Evolutionary conservation across 78 protist species (phyloP), one percentile per base, ranked within the genome.

Genomic region (Dictyostelium citrinum): DNA sequence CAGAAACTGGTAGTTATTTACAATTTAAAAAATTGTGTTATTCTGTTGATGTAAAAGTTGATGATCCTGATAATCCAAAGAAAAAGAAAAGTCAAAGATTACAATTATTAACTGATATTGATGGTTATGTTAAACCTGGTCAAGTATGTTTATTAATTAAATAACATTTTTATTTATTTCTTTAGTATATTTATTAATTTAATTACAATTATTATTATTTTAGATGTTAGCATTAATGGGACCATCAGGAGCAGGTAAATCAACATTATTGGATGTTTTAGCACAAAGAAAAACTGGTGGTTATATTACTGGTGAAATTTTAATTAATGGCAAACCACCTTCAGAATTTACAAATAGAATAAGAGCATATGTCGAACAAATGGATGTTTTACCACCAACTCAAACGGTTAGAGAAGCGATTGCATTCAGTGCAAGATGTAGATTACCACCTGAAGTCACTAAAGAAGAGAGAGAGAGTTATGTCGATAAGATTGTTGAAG

Each of bases 351-450:
- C 84, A 17, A 91, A 70, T 39, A 71, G 90, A 67, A 33, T 58
- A 7, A 76, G 72, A 20, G 80, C 92, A 9, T 91, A 84, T 22
- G 90, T 91, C 24, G 92, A 83, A 71, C 95, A 91, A 91, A 64
- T 72, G 58, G 95, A 91, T 61, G 84, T 91, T 5, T 43, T 91
- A 14, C 95, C 90, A 74, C 90, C 92, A 71, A 84, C 90, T 3
- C 95, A 84, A 78, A 91, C 95, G 5, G 95, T 91, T 33, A 37
- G 91, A 17, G 95, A 91, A 51, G 91, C 90, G 4, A 81, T 91
- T 49, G 35, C 46, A 16, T 91, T 91, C 43, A 75, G 86, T 72
- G 95, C 95, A 33, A 45, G 51, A 33, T 83, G 84, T 51, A 55
- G 95, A 27, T 71, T 91, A 33, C 77, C 75, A 12, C 41, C 46